Percentiles rank a stretch among this genome's conserved stretches.
Evolutionary conservation across 441 rosid genomes (phyloP).

Genomic region (Gossypium gossypioides): DNA sequence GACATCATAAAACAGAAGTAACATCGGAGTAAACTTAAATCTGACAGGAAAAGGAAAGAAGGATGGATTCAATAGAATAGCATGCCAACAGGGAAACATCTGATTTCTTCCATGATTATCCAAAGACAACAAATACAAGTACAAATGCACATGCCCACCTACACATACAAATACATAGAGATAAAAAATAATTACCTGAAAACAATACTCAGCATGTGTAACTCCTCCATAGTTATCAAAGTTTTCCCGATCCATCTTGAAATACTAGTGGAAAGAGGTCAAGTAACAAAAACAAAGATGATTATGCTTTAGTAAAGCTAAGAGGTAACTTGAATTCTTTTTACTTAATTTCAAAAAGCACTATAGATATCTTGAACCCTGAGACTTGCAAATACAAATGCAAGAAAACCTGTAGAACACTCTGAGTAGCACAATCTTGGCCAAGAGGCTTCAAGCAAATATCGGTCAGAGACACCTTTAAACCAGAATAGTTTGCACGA

Average conservation of each 20-base stretch:
- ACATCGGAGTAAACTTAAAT: background rate
- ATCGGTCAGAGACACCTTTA: constrained; percentile 53
- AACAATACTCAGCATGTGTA: constrained; percentile 60
- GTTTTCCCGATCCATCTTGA: constrained; percentile 53
- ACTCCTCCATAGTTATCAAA: constrained; percentile 59
- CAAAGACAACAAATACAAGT: background rate
- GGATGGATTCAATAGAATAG: background rate
- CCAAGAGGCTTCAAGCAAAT: constrained; percentile 94
- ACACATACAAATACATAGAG: background rate
- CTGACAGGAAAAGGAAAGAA: background rate
- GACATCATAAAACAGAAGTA: background rate
- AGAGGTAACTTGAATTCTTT: background rate
- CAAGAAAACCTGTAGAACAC: constrained; percentile 70
- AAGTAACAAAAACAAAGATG: constrained; percentile 10
- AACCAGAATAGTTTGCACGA: constrained; percentile 69
- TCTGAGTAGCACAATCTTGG: constrained; percentile 91
- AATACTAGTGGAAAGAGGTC: constrained; percentile 32
- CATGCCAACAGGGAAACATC: background rate
- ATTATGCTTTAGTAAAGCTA: background rate
- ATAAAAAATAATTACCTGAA: constrained; percentile 37
- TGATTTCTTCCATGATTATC: background rate
- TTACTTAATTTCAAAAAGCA: background rate
- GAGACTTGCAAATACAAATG: background rate
- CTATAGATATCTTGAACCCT: background rate
- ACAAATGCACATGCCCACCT: background rate